These are phyloP conservation scores for Erysimum cheiranthoides DNA, from an alignment of 345 rosid genomes.

Conservation along the genomic window DNA sequence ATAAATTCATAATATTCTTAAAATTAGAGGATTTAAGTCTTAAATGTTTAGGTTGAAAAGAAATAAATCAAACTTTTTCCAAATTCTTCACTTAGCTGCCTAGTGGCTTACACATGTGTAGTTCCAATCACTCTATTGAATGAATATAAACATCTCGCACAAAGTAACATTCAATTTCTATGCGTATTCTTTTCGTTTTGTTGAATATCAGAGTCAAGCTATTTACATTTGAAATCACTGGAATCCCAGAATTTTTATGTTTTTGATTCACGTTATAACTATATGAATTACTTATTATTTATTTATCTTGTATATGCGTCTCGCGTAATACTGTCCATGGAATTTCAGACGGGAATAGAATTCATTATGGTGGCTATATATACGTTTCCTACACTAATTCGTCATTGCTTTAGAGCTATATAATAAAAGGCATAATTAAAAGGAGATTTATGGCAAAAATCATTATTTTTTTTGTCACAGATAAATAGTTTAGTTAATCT, in stretches of 20 bases:
- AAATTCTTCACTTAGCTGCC: background rate
- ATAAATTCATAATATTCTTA: background rate
- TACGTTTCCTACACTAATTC: slow-evolving; percentile 8
- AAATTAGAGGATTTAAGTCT: background rate
- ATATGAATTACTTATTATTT: background rate
- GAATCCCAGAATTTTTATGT: background rate
- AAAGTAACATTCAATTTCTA: too few species aligned
- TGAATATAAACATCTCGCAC: background rate
- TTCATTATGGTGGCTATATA: slow-evolving; percentile 9
- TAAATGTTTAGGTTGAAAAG: background rate
- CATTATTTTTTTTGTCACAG: background rate
- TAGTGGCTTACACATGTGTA: background rate
- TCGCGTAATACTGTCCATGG: background rate
- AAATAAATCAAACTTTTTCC: background rate
- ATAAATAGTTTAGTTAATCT: background rate
- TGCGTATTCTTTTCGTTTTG: background rate
- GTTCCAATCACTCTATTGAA: background rate
- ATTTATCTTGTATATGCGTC: background rate
- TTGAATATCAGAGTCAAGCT: background rate
- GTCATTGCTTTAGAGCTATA: slow-evolving; percentile 21
- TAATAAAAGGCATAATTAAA: background rate
- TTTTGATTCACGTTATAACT: background rate
- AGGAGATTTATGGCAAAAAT: background rate
- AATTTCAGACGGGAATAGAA: background rate
- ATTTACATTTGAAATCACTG: background rate